Evolutionary conservation across 805 yeast species (phyloP).

Genomic region (Ogataea zsoltii): DNA sequence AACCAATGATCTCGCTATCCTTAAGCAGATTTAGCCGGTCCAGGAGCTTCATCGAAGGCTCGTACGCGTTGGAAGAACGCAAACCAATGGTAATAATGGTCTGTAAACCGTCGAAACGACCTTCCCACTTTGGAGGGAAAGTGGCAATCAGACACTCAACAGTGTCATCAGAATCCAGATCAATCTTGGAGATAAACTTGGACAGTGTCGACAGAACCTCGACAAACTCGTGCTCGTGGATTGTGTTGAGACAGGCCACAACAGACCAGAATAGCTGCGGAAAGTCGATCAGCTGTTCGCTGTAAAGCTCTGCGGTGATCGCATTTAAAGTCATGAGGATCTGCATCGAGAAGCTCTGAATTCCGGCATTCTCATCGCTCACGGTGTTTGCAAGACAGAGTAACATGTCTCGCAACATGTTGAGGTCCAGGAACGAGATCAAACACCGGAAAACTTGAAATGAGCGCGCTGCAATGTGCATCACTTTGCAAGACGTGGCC

Average conservation of each 20-base stretch:
- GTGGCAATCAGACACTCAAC: slow-evolving; percentile 80
- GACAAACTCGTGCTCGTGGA: slow-evolving; percentile 90
- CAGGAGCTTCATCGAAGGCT: slow-evolving; percentile 69
- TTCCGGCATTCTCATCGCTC: slow-evolving; percentile 84
- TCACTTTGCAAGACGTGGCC: slow-evolving; percentile 97
- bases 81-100: slow-evolving; percentile 78
- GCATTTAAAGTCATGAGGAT: slow-evolving; percentile 95
- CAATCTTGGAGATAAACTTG: slow-evolving; percentile 84
- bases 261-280: slow-evolving; percentile 96
- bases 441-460: slow-evolving; percentile 89
- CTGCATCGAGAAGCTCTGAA: slow-evolving; percentile 97
- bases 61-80: slow-evolving; percentile 78
- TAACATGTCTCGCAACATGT: slow-evolving; percentile 90
- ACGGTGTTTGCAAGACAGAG: slow-evolving; percentile 91
- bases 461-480: slow-evolving; percentile 95
- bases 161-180: slow-evolving; percentile 80
- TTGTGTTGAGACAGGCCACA: slow-evolving; percentile 85
- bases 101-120: slow-evolving; percentile 86
- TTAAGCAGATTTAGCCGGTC: slow-evolving; percentile 67
- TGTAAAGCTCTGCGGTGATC: slow-evolving; percentile 78
- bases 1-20: slow-evolving; percentile 77
- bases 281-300: slow-evolving; percentile 76
- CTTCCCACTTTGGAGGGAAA: slow-evolving; percentile 96
- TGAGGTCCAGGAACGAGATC: slow-evolving; percentile 76
- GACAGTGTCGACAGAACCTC: slow-evolving; percentile 82